A percentile compares a stretch with the other conserved stretches of the same genome.
phyloP scores from a whole-genome alignment of 257 asterid genomes.

The Solanum sparsipilum region DNA sequence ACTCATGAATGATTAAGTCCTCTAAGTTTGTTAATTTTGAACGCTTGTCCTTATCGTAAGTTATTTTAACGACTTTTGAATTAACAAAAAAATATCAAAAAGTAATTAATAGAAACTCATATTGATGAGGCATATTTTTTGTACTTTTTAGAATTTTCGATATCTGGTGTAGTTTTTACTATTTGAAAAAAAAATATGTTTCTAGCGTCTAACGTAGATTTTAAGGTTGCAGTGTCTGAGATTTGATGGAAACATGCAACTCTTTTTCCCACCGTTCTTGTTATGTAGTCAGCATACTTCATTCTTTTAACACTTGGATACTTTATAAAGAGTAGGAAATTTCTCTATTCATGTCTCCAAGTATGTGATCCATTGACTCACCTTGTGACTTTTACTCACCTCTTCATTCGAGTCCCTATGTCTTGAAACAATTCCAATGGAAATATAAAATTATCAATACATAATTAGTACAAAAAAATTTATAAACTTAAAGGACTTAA shows the following conservation, averaged over 20 bases:
- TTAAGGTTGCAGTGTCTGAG: background rate
- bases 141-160: no score
- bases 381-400: background rate
- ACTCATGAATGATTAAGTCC: no score
- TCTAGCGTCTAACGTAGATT: background rate
- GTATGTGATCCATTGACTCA: background rate
- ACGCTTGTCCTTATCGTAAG: background rate
- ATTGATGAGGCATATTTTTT: background rate
- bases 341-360: no score
- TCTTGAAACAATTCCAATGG: no score
- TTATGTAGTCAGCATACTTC: background rate
- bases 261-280: background rate
- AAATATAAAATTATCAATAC: background rate
- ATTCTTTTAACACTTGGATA: background rate
- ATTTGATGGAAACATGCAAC: background rate
- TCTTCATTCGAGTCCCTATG: background rate
- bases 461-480: background rate
- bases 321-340: background rate
- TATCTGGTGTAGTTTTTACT: background rate
- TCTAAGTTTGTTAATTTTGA: no score
- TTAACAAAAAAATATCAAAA: background rate
- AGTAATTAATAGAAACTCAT: no score
- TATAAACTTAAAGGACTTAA: background rate
- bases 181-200: background rate
- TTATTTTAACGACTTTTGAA: no score